Evolutionary conservation across 495 filamentous ascomycete species (phyloP).

Genomic region (Podospora appendiculata): DNA sequence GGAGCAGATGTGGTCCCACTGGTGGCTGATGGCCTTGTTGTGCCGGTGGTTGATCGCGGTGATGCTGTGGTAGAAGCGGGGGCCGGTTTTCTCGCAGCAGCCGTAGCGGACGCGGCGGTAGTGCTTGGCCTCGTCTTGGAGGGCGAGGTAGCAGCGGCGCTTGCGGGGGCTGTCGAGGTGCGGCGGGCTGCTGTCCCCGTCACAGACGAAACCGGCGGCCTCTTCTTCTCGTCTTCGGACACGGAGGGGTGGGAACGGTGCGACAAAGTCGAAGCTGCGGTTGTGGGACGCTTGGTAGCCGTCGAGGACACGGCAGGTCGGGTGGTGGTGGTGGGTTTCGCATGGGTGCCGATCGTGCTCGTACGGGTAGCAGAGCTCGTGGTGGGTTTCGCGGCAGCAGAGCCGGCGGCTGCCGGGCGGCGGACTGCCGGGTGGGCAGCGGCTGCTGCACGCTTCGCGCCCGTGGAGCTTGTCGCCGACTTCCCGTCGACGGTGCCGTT

Average conservation of each 20-base stretch:
- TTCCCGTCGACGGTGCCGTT: constrained; percentile 26
- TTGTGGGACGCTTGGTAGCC: constrained; percentile 30
- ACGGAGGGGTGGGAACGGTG: constrained; percentile 37
- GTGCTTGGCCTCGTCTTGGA: constrained; percentile 26
- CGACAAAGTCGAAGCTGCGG: constrained; percentile 20
- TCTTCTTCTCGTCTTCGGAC: constrained; percentile 42
- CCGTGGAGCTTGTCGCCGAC: constrained; percentile 11
- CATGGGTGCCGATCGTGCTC: constrained; percentile 12
- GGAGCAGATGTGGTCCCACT: constrained; percentile 12
- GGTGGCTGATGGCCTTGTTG: constrained; percentile 19
- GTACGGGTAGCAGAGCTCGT: constrained; percentile 30
- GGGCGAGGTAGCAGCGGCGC: constrained; percentile 27
- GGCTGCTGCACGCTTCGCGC: constrained; percentile 20
- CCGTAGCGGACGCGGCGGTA: constrained; percentile 24
- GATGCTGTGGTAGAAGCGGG: constrained; percentile 21
- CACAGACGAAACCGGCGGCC: constrained; percentile 17
- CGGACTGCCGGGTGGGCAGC: constrained; percentile 9
- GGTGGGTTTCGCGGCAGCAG: constrained; percentile 30
- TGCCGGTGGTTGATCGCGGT: constrained; percentile 18
- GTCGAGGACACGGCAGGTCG: constrained; percentile 23
- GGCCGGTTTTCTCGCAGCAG: constrained; percentile 32
- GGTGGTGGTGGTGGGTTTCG: constrained; percentile 31
- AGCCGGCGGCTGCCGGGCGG: constrained; percentile 6
- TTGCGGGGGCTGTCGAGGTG: constrained; percentile 25
- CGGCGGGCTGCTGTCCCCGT: constrained; percentile 34